phyloP scores from a whole-genome alignment of 2,329 filamentous ascomycete genomes.

The Microcera coccophila region DNA sequence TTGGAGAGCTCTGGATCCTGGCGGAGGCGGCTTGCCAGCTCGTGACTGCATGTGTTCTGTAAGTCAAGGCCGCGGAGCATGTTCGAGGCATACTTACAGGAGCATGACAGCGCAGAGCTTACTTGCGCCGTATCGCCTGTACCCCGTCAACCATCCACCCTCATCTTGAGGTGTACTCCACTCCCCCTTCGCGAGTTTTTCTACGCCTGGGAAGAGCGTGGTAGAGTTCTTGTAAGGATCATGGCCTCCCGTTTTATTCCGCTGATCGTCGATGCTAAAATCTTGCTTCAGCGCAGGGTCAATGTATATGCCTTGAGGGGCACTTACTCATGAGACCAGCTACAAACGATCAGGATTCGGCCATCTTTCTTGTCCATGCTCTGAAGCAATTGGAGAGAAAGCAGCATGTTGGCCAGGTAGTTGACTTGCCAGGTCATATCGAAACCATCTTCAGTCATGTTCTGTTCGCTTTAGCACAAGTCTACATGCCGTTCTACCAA shows the following conservation, averaged over 20 bases:
- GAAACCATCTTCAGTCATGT: conserved; percentile 28
- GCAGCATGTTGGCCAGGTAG: conserved; percentile 30
- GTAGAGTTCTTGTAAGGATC: conserved; percentile 23
- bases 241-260: conserved; percentile 19
- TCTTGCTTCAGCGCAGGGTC: conserved; percentile 6
- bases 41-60: conserved; percentile 25
- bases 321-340: conserved; percentile 35
- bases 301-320: neutral
- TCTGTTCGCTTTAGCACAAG: conserved; percentile 15
- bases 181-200: conserved; percentile 31
- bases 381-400: conserved; percentile 29
- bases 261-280: conserved; percentile 27
- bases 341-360: conserved; percentile 29
- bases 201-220: conserved; percentile 29
- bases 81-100: conserved; percentile 18
- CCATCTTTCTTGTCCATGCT: conserved; percentile 30
- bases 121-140: conserved; percentile 37
- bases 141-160: conserved; percentile 27
- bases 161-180: conserved; percentile 33
- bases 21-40: conserved; percentile 33
- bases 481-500: neutral
- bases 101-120: conserved; percentile 39
- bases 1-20: conserved; percentile 32
- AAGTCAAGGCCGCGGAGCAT: conserved; percentile 2
- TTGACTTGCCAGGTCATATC: conserved; percentile 34